These are phyloP conservation scores for Pseudomicrostroma phylloplanum DNA, from an alignment of 1,284 basidiomycete species.

Conservation along the genomic window DNA sequence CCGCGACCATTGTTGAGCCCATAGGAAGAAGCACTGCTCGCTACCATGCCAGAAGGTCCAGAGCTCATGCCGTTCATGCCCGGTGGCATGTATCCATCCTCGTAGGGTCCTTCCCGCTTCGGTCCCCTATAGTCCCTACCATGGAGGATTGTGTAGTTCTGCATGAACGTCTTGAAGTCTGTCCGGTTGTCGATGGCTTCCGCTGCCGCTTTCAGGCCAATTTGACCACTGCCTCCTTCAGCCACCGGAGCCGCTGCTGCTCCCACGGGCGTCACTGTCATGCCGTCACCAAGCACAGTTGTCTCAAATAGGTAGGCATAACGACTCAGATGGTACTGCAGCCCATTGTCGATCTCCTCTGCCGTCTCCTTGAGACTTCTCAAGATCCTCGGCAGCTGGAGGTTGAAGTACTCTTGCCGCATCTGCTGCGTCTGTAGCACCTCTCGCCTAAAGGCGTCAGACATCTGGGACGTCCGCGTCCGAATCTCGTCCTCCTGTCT, in stretches of 20 bases:
- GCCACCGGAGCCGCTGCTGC: conserved; percentile 25
- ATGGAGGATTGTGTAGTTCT: conserved; percentile 81
- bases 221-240: neutral
- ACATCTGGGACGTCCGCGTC: conserved; percentile 71
- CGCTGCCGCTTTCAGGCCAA: conserved; percentile 74
- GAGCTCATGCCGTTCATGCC: neutral
- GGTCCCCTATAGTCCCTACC: conserved; percentile 57
- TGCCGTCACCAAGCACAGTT: conserved; percentile 78
- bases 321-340: conserved; percentile 89
- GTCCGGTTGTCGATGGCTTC: conserved; percentile 87
- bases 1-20: neutral
- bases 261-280: conserved; percentile 66
- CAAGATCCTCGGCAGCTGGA: conserved; percentile 86
- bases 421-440: conserved; percentile 82
- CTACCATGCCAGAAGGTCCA: neutral
- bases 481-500: conserved; percentile 92
- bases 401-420: conserved; percentile 90
- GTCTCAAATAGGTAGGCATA: conserved; percentile 93
- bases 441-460: conserved; percentile 82
- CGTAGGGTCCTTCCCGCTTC: conserved; percentile 49
- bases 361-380: conserved; percentile 89
- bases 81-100: conserved; percentile 33
- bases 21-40: neutral
- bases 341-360: conserved; percentile 92
- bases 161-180: conserved; percentile 95